Evolutionary conservation across 495 filamentous ascomycete species (phyloP).

Genomic region (Apiosordaria backusii): DNA sequence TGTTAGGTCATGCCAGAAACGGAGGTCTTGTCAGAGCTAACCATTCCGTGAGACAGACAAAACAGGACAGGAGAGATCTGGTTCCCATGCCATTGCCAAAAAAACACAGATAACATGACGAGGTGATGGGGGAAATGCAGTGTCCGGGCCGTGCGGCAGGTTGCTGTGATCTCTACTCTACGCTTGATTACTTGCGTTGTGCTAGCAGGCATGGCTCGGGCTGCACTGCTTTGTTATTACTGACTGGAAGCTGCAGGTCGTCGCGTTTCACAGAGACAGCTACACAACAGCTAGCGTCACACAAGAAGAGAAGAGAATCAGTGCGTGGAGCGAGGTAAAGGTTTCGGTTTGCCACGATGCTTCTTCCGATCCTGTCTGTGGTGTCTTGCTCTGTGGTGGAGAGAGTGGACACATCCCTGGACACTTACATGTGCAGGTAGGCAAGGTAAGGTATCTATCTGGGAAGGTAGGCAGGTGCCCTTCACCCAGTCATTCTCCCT

Average conservation of each 20-base stretch:
- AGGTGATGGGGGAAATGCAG: background rate
- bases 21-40: background rate
- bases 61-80: background rate
- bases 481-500: background rate
- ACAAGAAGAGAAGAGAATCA: conserved; percentile 12
- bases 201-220: conserved; percentile 1
- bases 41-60: background rate
- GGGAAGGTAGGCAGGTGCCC: no score
- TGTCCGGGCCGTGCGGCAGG: background rate
- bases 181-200: background rate
- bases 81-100: no score
- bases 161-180: background rate
- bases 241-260: conserved; percentile 7
- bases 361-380: conserved; percentile 21
- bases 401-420: background rate
- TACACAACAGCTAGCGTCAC: conserved; percentile 5
- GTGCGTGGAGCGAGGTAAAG: background rate
- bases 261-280: conserved; percentile 20
- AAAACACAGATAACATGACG: background rate
- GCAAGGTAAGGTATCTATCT: background rate
- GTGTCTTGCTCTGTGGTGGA: background rate
- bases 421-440: background rate
- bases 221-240: background rate
- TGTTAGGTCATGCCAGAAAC: background rate
- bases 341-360: conserved; percentile 18